Percentiles rank a stretch among this genome's conserved stretches.
phyloP scores from a whole-genome alignment of 1,284 basidiomycete genomes.

The Trichosporon sp. region DNA sequence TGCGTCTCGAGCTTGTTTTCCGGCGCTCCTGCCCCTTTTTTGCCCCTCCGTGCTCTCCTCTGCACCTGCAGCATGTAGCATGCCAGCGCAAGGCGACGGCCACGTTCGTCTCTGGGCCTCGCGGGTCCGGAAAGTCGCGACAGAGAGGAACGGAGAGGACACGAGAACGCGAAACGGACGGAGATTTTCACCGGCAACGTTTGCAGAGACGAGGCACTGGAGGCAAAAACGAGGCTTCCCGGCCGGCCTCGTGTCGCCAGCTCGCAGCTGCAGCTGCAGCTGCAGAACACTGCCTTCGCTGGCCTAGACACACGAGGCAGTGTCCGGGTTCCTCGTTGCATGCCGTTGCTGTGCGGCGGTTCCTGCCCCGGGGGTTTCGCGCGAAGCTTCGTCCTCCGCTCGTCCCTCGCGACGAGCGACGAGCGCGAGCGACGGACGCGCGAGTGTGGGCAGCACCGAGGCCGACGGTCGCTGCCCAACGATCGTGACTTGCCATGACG shows the following conservation, averaged over 20 bases:
- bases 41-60: background rate
- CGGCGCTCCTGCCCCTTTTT: no score
- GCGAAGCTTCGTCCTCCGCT: background rate
- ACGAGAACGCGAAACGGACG: background rate
- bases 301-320: background rate
- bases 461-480: no score
- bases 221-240: background rate
- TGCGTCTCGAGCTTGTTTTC: background rate
- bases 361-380: background rate
- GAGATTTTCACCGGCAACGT: background rate
- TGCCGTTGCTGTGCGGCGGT: background rate
- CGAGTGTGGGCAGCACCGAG: no score
- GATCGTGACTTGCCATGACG: background rate
- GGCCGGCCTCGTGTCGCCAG: background rate
- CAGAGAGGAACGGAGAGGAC: background rate
- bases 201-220: background rate
- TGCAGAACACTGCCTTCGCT: no score
- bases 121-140: no score
- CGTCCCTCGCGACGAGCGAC: background rate
- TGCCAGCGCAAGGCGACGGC: no score
- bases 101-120: background rate
- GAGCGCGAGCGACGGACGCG: no score
- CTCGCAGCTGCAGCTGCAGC: no score
- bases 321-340: background rate
- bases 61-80: background rate